Evolutionary conservation across 1,139 yeast genomes (phyloP), one percentile per base, ranked within the genome.

Genomic region (Geotrichum carabidarum): DNA sequence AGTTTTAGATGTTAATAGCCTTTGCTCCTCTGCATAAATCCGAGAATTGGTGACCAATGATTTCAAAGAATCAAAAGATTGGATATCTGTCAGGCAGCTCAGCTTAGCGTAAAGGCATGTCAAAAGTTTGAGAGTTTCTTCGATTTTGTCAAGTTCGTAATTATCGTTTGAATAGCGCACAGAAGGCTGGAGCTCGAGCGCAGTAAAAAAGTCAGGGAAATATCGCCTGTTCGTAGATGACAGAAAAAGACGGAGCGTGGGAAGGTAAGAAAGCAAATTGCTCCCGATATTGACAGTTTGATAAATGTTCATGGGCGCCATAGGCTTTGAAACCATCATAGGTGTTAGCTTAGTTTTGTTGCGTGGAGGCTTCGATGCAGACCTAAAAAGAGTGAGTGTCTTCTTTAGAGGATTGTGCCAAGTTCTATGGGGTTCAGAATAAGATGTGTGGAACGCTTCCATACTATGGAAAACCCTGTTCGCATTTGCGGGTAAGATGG

Each of bases 311-410:
- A 6, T 14, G 15, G 35, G 14, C 8, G 14, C 34, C 37, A 27
- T 12, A 12, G 42, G n/a, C 30, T 35, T 18, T 7, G 41, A 17
- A 15, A 35, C 27, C 9, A 12, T 43, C 12, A 5, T 2, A 11
- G 27, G 2, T 22, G 15, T 15, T 1, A 34, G 4, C 11, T 15
- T 40, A 32, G 30, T 48, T 31, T 14, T 31, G 30, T 35, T 40
- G 14, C 34, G 35, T 11, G 51, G 51, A 12, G 51, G n/a, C 31
- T 48, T 48, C 12, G 51, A 48, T 15, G 44, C 18, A 9, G 51
- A 48, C 15, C 41, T 30, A 4, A 48, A 41, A 7, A 22, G 15
- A 9, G 51, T 5, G 8, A 48, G 27, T 2, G 41, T 41, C 32
- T 42, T 48, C 31, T 34, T 48, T 14, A 48, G 15, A 8, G 32